phyloP scores from a whole-genome alignment of 106 monocot genomes.

The Dactylorhiza incarnata region DNA sequence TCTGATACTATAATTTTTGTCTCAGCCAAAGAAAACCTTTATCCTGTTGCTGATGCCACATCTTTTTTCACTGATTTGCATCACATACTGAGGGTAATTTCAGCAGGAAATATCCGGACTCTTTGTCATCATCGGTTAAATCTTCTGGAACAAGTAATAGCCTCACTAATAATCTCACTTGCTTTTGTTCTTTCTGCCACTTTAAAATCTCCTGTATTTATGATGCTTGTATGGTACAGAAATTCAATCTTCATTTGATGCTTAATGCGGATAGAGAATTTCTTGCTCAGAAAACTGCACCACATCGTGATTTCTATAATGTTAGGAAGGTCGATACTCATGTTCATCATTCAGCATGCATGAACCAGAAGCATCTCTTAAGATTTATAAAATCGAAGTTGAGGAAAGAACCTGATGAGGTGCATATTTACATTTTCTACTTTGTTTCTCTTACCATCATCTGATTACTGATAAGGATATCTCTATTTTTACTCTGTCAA shows the following conservation, averaged over 20 bases:
- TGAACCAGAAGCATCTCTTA: conserved; percentile 98
- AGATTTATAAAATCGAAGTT: conserved; percentile 98
- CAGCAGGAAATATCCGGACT: conserved; percentile 86
- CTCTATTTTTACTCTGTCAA: not conserved
- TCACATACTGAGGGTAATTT: conserved; percentile 70
- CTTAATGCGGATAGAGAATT: conserved; percentile 93
- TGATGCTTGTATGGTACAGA: conserved; percentile 32
- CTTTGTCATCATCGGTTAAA: conserved; percentile 78
- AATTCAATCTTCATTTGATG: conserved; percentile 97
- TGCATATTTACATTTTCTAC: conserved; percentile 10
- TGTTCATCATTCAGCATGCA: conserved; percentile 98
- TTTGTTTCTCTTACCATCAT: not conserved
- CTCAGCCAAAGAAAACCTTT: conserved; percentile 60
- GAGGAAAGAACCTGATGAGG: conserved; percentile 98
- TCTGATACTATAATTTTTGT: conserved; percentile 4
- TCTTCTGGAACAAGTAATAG: conserved; percentile 90
- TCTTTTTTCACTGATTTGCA: conserved; percentile 97
- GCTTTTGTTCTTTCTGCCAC: not conserved
- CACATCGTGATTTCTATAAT: conserved; percentile 99
- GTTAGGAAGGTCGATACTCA: conserved; percentile 99
- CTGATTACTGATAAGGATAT: conserved; percentile 2
- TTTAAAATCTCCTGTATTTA: not conserved
- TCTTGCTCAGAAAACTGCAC: conserved; percentile 98
- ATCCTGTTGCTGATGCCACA: conserved; percentile 88
- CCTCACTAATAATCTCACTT: not conserved